Base-by-base conservation (phyloP, 805 yeast genomes). In the Metschnikowia similis region DNA sequence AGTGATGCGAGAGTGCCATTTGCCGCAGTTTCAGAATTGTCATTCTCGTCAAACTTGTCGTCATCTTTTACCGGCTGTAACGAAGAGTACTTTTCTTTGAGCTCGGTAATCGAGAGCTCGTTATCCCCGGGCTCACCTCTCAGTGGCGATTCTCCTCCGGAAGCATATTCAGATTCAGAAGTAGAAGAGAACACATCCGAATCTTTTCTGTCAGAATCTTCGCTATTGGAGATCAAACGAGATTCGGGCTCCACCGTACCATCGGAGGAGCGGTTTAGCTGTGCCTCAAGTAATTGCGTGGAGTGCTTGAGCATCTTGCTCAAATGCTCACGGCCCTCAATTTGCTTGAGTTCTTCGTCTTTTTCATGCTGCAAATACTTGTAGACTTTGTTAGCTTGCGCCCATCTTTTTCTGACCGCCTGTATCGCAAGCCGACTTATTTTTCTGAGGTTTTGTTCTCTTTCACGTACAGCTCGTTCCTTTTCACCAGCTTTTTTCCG, bases 401-500 rank as follows among this genome's bases (percentile, higher is more conserved):
- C 71, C 99, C 99, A 94, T 61, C 94, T 83, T 64, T 84, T 89
- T 66, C 85, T 85, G 9, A 94, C 97, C 40, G 90, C 89, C 58
- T 81, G 84, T 1, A 87, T 86, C 0, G 95, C 87, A 44, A 84
- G 77, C 58, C 89, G 81, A n/a, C 97, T 96, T 32, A 92, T 65
- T 51, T 79, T 80, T 50, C 77, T 73, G 50, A 86, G 74, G 47
- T 82, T 81, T 57, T 81, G 85, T 58, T 90, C 96, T 58, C 83
- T 81, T 50, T 87, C 95, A 56, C 84, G 84, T 21, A 78, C 77
- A 50, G 82, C 80, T 50, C 96, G 80, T 57, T 92, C 98, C 56
- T 87, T 89, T 40, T 95, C 96, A 50, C 96, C 96, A 0, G 85
- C 83, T 44, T 87, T 77, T 64, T 91, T 84, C 57, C 86, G 87